Conservation (phyloP, 805 yeast species). For the Lipomyces japonicus region DNA sequence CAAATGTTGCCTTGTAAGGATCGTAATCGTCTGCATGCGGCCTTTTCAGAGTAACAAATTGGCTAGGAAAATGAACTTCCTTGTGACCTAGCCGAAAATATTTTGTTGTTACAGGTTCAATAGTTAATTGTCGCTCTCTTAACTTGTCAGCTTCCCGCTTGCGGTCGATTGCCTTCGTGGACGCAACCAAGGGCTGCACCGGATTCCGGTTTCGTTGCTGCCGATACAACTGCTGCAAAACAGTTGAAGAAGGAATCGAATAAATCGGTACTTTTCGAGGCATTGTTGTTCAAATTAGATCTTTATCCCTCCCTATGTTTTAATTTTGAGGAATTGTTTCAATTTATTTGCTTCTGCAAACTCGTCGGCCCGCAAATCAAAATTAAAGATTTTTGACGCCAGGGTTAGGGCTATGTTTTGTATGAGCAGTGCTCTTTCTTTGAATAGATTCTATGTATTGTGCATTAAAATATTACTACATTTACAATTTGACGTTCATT, state of each 20-base stretch:
- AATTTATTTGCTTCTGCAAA: too few species aligned
- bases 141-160: constrained; percentile 9
- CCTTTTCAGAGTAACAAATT: constrained; percentile 71
- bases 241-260: constrained; percentile 20
- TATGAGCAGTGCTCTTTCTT: too few species aligned
- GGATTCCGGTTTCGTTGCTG: constrained; percentile 19
- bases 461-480: too few species aligned
- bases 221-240: constrained; percentile 12
- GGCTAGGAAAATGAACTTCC: constrained; percentile 78
- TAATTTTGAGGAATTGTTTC: too few species aligned
- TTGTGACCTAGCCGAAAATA: constrained; percentile 75
- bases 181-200: constrained; percentile 11
- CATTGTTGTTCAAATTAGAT: too few species aligned
- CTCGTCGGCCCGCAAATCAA: too few species aligned
- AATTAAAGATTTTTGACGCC: too few species aligned
- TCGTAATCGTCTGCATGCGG: constrained; percentile 44
- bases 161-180: constrained; percentile 13
- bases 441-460: too few species aligned
- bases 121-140: constrained; percentile 9
- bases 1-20: constrained; percentile 94
- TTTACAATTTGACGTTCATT: too few species aligned
- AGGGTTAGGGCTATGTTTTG: too few species aligned
- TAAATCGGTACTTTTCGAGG: constrained; percentile 4
- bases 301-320: too few species aligned
- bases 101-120: constrained; percentile 12